Evolutionary conservation across 2,329 filamentous ascomycete genomes (phyloP).

Genomic region (Capronia americana): DNA sequence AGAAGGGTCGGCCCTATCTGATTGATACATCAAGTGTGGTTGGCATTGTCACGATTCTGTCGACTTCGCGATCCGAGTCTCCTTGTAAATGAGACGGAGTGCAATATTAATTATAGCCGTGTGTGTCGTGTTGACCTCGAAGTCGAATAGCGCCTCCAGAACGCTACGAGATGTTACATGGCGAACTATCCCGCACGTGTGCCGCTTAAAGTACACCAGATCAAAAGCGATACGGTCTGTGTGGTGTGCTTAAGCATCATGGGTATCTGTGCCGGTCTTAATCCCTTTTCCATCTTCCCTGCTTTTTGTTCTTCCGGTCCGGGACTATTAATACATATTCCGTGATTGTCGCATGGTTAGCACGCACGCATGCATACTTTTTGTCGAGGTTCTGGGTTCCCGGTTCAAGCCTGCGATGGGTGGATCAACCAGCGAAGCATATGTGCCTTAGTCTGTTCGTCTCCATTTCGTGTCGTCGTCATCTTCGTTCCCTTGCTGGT

Average conservation of each 20-base stretch:
- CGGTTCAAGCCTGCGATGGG: background rate
- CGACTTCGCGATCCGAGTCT: background rate
- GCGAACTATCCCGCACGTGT: background rate
- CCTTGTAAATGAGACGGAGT: background rate
- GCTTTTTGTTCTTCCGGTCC: background rate
- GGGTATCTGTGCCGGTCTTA: background rate
- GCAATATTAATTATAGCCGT: background rate
- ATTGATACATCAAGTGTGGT: background rate
- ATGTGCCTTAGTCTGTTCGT: slow-evolving; percentile 53
- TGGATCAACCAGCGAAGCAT: background rate
- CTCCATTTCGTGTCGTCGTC: slow-evolving; percentile 60
- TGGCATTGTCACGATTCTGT: background rate
- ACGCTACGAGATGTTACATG: background rate
- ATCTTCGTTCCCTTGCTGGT: slow-evolving; percentile 39
- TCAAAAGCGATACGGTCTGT: background rate
- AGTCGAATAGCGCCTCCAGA: background rate
- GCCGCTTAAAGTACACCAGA: background rate
- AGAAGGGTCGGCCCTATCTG: slow-evolving; percentile 7
- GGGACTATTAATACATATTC: background rate
- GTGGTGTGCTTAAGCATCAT: background rate
- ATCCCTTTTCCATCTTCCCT: background rate
- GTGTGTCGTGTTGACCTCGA: too few species aligned
- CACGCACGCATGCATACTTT: background rate
- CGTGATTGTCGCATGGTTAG: background rate
- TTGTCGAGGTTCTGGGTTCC: background rate